phyloP scores from a whole-genome alignment of 192 early-diverging fungal genomes.

The Podila horticola region DNA sequence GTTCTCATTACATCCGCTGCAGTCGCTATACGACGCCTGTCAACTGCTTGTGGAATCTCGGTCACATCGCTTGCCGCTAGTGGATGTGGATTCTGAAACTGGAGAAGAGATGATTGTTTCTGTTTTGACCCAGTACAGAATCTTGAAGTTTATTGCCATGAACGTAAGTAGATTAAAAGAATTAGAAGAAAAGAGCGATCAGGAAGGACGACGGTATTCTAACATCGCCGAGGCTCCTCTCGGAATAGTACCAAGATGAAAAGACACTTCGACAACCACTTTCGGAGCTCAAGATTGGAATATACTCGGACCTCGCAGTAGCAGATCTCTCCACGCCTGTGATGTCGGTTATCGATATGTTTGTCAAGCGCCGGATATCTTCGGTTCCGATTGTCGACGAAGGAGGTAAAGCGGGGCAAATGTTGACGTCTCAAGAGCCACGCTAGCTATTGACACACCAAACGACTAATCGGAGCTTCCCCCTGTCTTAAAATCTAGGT shows the following conservation, averaged over 20 bases:
- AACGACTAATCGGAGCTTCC: neutral
- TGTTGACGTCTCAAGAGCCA: neutral
- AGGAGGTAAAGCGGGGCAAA: constrained; percentile 53
- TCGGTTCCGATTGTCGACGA: constrained; percentile 95
- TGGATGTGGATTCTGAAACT: constrained; percentile 82
- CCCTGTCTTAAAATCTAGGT: constrained; percentile 50
- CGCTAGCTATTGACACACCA: neutral
- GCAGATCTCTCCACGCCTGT: constrained; percentile 84
- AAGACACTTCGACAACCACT: constrained; percentile 72
- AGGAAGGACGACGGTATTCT: no score
- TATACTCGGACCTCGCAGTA: constrained; percentile 84
- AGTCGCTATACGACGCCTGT: constrained; percentile 89
- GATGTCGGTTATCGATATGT: constrained; percentile 91
- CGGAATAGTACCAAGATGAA: constrained; percentile 64
- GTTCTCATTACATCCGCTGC: constrained; percentile 87
- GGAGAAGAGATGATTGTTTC: constrained; percentile 90
- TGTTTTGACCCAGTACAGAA: constrained; percentile 89
- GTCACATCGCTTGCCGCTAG: constrained; percentile 88
- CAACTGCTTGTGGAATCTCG: constrained; percentile 80
- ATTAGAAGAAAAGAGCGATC: no score
- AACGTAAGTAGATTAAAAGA: constrained; percentile 63
- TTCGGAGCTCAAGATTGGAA: constrained; percentile 87
- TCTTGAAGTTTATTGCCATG: constrained; percentile 88
- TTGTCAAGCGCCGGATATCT: constrained; percentile 90
- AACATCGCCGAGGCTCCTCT: no score